Evolutionary conservation across 495 filamentous ascomycete genomes (phyloP), one percentile per base, ranked within the genome.

Genomic region (Penicillium atrosanguineum): DNA sequence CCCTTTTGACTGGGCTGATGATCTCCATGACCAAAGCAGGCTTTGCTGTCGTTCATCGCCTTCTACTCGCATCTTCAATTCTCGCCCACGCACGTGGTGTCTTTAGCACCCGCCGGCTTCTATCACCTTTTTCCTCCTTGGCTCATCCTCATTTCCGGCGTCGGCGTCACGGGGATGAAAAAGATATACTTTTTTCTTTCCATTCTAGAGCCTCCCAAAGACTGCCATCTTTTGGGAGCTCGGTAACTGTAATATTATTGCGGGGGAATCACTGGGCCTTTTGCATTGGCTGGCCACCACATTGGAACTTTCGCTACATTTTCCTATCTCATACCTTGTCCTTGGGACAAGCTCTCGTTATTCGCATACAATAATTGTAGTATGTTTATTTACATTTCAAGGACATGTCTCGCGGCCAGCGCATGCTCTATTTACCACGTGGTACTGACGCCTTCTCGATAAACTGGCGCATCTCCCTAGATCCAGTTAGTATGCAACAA

Each of bases 21-120:
- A 67, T 55, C n/a, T 60, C 49, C 49, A 72, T 66, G 71, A 76
- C 72, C 70, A 72, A 76, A 76, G 74, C 74, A 56, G 74, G 74
- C 74, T 76, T 77, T 76, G 67, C 60, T 62, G 68, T 77, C 68
- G 59, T 63, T 74, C 57, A 59, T 62, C 57, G 57, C 46, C 50
- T 56, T 65, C 50, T 20, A 49, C 44, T 47, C 20, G 51, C 45
- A 50, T 48, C 42, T 55, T 29, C 31, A 21, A 20, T 46, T 7
- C 48, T 43, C 44, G 21, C 43, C 14, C 40, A 6, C 19, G 31
- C 34, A 46, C n/a, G 15, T 36, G 34, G 31, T 34, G 36, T 9
- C 9, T 25, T 19, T 25, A 4, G 25, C 18, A 18, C 26, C 26
- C 15, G 15, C 44, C 16, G 26, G 4, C 9, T 38, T 36, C 42